These are phyloP conservation scores for Ceratocystis colombiana DNA, from an alignment of 2,329 filamentous ascomycete species.

Conservation along the genomic window DNA sequence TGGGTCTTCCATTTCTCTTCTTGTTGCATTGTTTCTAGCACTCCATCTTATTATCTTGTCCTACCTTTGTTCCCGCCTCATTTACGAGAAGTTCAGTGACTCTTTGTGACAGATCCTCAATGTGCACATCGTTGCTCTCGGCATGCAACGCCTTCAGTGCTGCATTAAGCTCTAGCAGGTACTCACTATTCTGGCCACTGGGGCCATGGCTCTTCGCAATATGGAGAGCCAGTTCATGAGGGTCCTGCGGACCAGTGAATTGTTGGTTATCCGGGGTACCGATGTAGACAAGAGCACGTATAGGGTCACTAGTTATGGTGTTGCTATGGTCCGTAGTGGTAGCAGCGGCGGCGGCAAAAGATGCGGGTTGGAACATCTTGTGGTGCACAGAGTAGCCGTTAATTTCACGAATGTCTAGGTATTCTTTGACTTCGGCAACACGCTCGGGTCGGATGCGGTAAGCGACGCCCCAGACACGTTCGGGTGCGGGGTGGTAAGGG, in stretches of 20 bases:
- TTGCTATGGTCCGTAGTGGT: slow-evolving; percentile 26
- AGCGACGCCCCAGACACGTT: slow-evolving; percentile 80
- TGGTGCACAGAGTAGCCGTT: slow-evolving; percentile 95
- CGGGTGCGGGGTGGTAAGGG: slow-evolving; percentile 49
- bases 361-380: slow-evolving; percentile 63
- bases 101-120: slow-evolving; percentile 67
- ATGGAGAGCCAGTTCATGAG: slow-evolving; percentile 64
- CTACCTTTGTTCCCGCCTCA: background rate
- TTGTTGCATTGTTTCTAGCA: slow-evolving; percentile 3
- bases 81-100: slow-evolving; percentile 50
- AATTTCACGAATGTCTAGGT: slow-evolving; percentile 93
- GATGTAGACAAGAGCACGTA: slow-evolving; percentile 72
- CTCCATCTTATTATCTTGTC: background rate
- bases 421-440: slow-evolving; percentile 72
- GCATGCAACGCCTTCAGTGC: slow-evolving; percentile 62
- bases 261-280: slow-evolving; percentile 88
- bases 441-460: slow-evolving; percentile 67
- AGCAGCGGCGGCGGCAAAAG: slow-evolving; percentile 32
- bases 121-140: slow-evolving; percentile 72
- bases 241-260: slow-evolving; percentile 76
- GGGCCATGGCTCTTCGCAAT: slow-evolving; percentile 69
- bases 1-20: background rate
- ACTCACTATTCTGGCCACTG: slow-evolving; percentile 83
- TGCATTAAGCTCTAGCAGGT: slow-evolving; percentile 68
- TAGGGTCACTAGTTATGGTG: slow-evolving; percentile 28